These are phyloP conservation scores for Acanthamoeba royreba DNA, from an alignment of 208 protist species.

Conservation along the genomic window DNA sequence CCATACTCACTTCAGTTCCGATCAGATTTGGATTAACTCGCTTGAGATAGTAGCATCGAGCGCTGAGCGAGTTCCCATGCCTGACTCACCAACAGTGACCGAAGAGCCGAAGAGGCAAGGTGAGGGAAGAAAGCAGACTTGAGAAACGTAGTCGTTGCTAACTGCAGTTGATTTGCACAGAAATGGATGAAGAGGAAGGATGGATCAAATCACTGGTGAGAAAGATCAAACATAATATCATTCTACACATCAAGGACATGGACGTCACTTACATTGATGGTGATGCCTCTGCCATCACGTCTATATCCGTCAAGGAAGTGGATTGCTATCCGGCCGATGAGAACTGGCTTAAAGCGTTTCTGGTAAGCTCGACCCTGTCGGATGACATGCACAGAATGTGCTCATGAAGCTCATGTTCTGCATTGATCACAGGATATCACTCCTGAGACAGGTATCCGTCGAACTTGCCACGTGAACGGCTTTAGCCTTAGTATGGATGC, in stretches of 20 bases:
- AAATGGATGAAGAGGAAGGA: slow-evolving; percentile 10
- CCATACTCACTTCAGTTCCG: too few species aligned
- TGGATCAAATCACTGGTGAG: slow-evolving; percentile 15
- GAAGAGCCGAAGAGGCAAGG: neutral
- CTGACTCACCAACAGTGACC: neutral
- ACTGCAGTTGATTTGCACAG: neutral
- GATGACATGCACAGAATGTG: too few species aligned
- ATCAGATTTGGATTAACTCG: neutral
- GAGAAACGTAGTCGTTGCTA: too few species aligned
- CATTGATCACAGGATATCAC: neutral
- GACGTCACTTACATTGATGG: neutral
- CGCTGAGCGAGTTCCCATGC: neutral
- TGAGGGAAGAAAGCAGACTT: too few species aligned
- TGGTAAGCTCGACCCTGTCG: too few species aligned
- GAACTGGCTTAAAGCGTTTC: neutral
- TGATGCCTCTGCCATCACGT: neutral
- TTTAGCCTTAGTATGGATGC: neutral
- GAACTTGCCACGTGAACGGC: neutral
- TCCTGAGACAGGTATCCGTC: neutral
- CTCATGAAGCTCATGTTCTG: too few species aligned
- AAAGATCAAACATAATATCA: slow-evolving; percentile 32
- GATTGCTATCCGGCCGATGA: neutral
- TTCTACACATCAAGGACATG: neutral
- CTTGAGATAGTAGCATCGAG: neutral
- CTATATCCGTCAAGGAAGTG: neutral